Base-by-base conservation (phyloP, 2,329 filamentous ascomycete genomes). In the Monilinia vaccinii-corymbosi region DNA sequence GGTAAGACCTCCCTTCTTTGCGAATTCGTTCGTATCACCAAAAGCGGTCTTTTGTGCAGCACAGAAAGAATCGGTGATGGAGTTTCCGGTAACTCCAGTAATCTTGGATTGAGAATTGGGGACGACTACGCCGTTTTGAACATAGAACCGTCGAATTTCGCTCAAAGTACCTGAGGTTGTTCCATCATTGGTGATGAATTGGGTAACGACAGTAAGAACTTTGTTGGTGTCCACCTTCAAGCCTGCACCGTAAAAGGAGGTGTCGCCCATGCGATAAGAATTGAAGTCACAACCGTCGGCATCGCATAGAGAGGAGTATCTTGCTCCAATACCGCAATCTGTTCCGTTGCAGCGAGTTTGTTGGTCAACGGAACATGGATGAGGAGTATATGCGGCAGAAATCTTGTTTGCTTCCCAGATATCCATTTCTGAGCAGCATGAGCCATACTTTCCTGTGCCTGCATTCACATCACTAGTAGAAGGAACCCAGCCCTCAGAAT, bases 371-470 rank as follows among this genome's bases (percentile, higher is more conserved):
- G 74, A 75, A 74, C 83, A 85, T 58, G 79, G 75, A 70, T 86
- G 82, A 46, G 83, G 81, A 18, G 83, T 86, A 65, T 78, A 77
- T 25, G 82, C 83, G 25, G 76, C 77, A 25, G 82, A 79, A 67
- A 83, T 76, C 60, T 73, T 77, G 75, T 86, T 85, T 52, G 82
- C 81, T 71, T 86, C 83, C 82, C 82, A 85, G 70, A 85, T 79
- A 68, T 88, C 85, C 79, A 88, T 84, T 74, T 88, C 85, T 47
- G 79, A 75, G 72, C 85, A 88, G 78, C 85, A 87, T 46, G 83
- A 76, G 65, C 85, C 85, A 58, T 79, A 76, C 49, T 74, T 71
- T 49, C 81, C 81, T 34, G 71, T 67, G 60, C 82, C 82, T 34
- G 80, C 75, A 69, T 83, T 83, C 58, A 69, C 66, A 69, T 82